Base-by-base conservation (phyloP, 2,329 filamentous ascomycete species). In the Neurospora sp. region DNA sequence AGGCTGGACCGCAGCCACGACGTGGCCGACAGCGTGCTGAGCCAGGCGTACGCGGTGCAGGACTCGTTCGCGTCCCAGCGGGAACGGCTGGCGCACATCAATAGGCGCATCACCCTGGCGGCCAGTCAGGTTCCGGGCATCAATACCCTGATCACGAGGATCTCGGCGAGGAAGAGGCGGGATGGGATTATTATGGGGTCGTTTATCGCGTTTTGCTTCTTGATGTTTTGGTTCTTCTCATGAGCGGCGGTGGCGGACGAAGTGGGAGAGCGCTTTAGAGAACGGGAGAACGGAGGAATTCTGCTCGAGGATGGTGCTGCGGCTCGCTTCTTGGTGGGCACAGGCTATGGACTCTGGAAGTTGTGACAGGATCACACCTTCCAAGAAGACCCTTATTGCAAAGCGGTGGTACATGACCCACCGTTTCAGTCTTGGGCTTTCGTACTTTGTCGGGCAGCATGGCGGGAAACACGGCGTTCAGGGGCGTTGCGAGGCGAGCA, bases 21-120 rank as follows among this genome's bases (percentile, higher is more conserved):
- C 75, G 90, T 97, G 84, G 91, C 93, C 67, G 96, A 99, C 79
- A 91, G 88, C 73, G 93, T 99, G 40, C 85, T 99, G 71, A 94
- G 91, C 78, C 96, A 98, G 83, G 96, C 96, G 8, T 99, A 99
- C 81, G 94, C 95, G 11, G 93, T 98, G 68, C 96, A 97, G 78
- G 93, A 98, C 82, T 94, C 86, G 79, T 98, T 99, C 79, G 85
- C 87, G 15, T 77, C 93, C 70, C 96, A 99, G 84, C 86, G 94
- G 72, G 94, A 98, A 84, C 95, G 91, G 36, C 81, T 99, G 72
- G 87, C 90, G 66, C 96, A 88, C 79, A 95, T 99, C 77, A 97
- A 97, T 80, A 85, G 95, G 72, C 87, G 95, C 73, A 98, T 99
- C 79, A 93, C 93, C 4, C 85, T 91, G 40, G 95, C 94, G 38